Evolutionary conservation across 1,284 basidiomycete species (phyloP).

Genomic region (Apiotrichum sp.): DNA sequence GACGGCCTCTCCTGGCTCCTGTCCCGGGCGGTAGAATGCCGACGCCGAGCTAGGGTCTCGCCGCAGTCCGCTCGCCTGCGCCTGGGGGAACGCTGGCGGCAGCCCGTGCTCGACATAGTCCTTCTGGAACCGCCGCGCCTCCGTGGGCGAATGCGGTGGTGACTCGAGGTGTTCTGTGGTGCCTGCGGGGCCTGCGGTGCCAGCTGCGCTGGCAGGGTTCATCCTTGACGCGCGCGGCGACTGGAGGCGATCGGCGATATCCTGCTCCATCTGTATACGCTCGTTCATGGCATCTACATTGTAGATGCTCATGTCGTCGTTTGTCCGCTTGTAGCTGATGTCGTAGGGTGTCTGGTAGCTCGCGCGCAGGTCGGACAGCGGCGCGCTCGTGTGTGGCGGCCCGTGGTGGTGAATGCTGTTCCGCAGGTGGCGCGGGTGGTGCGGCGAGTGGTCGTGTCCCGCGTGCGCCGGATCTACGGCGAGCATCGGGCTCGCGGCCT

Average conservation of each 20-base stretch:
- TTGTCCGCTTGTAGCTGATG: slow-evolving; percentile 19
- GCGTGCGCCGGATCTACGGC: background rate
- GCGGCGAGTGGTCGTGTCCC: slow-evolving; percentile 1
- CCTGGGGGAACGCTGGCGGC: slow-evolving; percentile 4
- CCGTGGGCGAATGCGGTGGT: background rate
- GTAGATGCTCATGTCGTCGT: slow-evolving; percentile 29
- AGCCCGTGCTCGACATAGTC: too few relatives aligned
- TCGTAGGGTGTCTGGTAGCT: slow-evolving; percentile 32
- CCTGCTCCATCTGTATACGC: slow-evolving; percentile 10
- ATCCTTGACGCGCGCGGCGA: background rate
- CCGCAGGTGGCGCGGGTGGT: background rate
- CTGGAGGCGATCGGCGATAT: slow-evolving; percentile 2
- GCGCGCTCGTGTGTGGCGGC: background rate
- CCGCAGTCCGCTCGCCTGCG: slow-evolving; percentile 1
- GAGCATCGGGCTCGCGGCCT: background rate
- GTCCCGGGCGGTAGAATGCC: slow-evolving; percentile 1
- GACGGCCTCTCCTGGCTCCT: slow-evolving; percentile 1
- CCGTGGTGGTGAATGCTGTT: background rate
- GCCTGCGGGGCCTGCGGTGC: background rate
- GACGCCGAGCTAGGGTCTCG: slow-evolving; percentile 7
- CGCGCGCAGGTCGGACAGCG: background rate
- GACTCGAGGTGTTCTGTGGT: background rate
- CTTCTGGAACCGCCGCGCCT: too few relatives aligned
- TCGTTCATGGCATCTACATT: slow-evolving; percentile 17
- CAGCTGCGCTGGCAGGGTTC: too few relatives aligned